Conservation (phyloP, 257 asterid species). For the Nicotiana tomentosiformis region DNA sequence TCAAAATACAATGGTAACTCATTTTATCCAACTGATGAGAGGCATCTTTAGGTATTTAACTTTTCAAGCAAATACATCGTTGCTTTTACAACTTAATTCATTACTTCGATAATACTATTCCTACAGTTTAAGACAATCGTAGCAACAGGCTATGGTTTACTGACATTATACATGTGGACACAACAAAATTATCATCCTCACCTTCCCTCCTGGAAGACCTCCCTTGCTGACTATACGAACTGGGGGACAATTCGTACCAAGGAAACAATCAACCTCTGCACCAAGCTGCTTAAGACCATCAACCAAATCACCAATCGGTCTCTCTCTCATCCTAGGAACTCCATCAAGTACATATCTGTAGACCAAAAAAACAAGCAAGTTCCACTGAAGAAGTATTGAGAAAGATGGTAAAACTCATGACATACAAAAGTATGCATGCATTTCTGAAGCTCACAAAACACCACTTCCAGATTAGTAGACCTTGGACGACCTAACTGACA, state of each 20-base stretch:
- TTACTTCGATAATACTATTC: neutral
- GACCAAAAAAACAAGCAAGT: neutral
- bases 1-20: neutral
- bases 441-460: neutral
- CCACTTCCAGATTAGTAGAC: neutral
- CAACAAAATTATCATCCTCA: conserved; percentile 18
- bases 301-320: conserved; percentile 96
- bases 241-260: conserved; percentile 93
- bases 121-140: neutral
- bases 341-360: conserved; percentile 91
- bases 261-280: conserved; percentile 75
- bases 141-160: neutral
- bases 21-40: neutral
- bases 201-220: conserved; percentile 98
- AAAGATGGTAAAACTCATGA: neutral
- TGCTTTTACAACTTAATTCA: neutral
- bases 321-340: conserved; percentile 99
- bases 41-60: neutral
- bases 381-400: neutral
- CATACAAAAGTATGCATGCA: neutral
- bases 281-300: conserved; percentile 97
- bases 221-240: conserved; percentile 91
- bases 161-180: conserved; percentile 1
- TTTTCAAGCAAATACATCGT: neutral
- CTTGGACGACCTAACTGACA: neutral